Evolutionary conservation across 2,329 filamentous ascomycete genomes (phyloP).

Genomic region (Aspergillus fumigatiaffinis): DNA sequence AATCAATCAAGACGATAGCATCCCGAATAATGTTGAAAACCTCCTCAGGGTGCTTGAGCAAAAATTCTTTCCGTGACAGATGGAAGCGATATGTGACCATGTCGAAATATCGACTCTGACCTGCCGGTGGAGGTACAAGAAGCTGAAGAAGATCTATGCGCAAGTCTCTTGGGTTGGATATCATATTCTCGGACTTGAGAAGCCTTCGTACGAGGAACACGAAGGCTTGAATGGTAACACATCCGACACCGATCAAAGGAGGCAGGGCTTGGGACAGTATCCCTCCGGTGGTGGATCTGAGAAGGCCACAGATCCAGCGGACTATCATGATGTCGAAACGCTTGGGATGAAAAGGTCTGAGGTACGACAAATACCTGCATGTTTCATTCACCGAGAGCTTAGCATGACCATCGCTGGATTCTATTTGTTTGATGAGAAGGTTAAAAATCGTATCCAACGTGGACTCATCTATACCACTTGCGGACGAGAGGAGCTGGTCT

Average conservation of each 20-base stretch:
- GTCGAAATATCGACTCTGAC: conserved; percentile 8
- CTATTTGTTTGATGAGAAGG: conserved; percentile 37
- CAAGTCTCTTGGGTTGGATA: conserved; percentile 25
- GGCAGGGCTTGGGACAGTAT: conserved; percentile 33
- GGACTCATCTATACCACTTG: conserved; percentile 44
- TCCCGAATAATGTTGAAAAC: conserved; percentile 32
- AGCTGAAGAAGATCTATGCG: conserved; percentile 32
- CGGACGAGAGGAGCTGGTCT: conserved; percentile 43
- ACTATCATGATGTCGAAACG: conserved; percentile 42
- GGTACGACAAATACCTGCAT: conserved; percentile 40
- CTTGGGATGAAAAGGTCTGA: conserved; percentile 42
- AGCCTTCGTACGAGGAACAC: conserved; percentile 34
- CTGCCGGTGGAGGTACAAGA: conserved; percentile 18
- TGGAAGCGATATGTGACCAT: conserved; percentile 39
- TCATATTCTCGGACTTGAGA: conserved; percentile 20
- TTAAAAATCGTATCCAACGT: conserved; percentile 42
- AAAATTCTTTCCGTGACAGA: conserved; percentile 37
- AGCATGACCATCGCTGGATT: conserved; percentile 23
- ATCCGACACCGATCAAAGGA: conserved; percentile 43
- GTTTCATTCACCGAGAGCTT: conserved; percentile 33
- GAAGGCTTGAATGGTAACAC: conserved; percentile 41
- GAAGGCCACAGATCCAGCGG: conserved; percentile 38
- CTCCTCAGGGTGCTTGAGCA: conserved; percentile 31
- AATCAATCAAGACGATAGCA: conserved; percentile 21
- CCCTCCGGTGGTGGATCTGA: conserved; percentile 33